Percentiles rank a stretch among this genome's conserved stretches.
phyloP scores from a whole-genome alignment of 371 early-diverging fungal genomes.

The Dichotomocladium elegans region DNA sequence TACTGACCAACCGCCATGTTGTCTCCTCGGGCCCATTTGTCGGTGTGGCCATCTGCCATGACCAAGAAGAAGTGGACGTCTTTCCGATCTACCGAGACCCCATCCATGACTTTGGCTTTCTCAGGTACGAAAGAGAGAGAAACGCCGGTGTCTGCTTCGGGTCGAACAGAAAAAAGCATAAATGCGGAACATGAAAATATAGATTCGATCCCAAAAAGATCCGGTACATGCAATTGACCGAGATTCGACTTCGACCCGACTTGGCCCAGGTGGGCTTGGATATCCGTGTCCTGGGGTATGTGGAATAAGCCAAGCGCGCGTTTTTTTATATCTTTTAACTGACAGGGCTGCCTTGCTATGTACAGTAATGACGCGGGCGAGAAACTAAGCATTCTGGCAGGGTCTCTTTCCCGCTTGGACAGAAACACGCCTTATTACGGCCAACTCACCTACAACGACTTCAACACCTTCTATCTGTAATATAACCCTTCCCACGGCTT shows the following conservation, averaged over 20 bases:
- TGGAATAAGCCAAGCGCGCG: background rate
- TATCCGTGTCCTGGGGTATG: conserved; percentile 84
- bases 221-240: conserved; percentile 77
- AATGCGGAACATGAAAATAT: conserved; percentile 27
- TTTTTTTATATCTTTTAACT: too few species aligned
- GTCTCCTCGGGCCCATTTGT: conserved; percentile 90
- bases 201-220: conserved; percentile 71
- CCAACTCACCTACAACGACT: conserved; percentile 65
- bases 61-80: conserved; percentile 91
- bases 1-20: conserved; percentile 92
- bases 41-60: conserved; percentile 82
- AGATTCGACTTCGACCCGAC: conserved; percentile 78
- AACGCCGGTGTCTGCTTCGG: background rate
- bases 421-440: conserved; percentile 67
- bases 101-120: conserved; percentile 68
- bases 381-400: conserved; percentile 85
- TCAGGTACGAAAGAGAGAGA: conserved; percentile 39
- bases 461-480: conserved; percentile 76
- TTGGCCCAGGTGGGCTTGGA: conserved; percentile 87
- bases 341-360: background rate
- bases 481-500: too few species aligned
- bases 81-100: conserved; percentile 87
- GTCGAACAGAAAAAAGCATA: background rate
- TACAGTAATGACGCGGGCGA: conserved; percentile 87
- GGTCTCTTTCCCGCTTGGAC: conserved; percentile 86